Base-by-base conservation (phyloP, 768 basidiomycete genomes). In the Tulasnella sp. region DNA sequence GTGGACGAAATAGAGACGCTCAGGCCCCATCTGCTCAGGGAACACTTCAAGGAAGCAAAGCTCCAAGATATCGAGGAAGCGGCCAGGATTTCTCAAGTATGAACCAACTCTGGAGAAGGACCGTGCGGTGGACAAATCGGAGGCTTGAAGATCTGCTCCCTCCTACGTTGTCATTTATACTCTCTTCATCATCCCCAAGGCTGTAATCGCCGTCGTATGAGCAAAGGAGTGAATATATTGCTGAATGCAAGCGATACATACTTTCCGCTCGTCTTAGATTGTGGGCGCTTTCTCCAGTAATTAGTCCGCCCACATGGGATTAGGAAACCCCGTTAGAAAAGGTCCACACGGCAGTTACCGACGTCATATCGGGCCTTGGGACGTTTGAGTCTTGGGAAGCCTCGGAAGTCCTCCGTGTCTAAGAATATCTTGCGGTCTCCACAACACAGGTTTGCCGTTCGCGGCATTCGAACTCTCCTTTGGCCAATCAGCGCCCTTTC, bases 1-100 rank as follows among this genome's bases (percentile, higher is more conserved):
- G 34, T 34, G 22, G 60, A 79, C 31, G 78, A 79, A 40, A 79
- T 79, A 22, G 69, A 79, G 41, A 72, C 78, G 22, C 11, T 79
- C 22, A 40, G 42, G 22, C 12, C 78, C 24, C 72, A 76, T 7
- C 16, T 0, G 7, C 11, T 79, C 9, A 40, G 72, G 22, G 40
- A 42, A 16, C 24, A 42, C 64, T 37, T 79, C 18, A 72, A 12
- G 1, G 48, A 72, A 37, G 28, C 16, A 44, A 69, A 79, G 22
- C 28, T 64, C 11, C 18, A 41, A 37, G n/a, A 72, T n/a, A 31
- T 72, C 20, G 78, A 79, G 40, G 42, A 79, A 42, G 42, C 76
- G 14, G 41, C 54, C 9, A 16, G 24, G n/a, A 34, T 79, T 79
- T 40, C 5, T 41, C 24, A 28, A 12, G 41, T 79, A 72, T 31